Conservation (phyloP, 441 rosid genomes). For the Euphorbia celastroides region DNA sequence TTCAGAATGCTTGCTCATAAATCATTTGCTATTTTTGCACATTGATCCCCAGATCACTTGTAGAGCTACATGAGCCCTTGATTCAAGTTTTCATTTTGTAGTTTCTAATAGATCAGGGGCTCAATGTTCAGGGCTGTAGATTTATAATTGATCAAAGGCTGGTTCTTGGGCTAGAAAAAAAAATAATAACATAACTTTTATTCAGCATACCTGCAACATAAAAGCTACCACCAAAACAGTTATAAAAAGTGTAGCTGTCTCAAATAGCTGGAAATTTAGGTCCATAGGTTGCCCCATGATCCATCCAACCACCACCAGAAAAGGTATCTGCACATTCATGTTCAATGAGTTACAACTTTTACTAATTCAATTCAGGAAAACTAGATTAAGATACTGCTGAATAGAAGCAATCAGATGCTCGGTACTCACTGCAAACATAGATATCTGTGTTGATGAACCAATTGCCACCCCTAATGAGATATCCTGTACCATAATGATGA, state of each 20-base stretch:
- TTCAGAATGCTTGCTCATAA: too few species aligned
- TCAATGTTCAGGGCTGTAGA: neutral
- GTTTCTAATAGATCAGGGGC: neutral
- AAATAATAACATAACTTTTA: neutral
- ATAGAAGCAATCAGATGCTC: too few species aligned
- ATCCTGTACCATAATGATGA: conserved; percentile 47
- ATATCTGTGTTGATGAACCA: conserved; percentile 89
- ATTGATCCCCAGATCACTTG: neutral
- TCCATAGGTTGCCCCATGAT: conserved; percentile 76
- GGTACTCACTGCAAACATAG: conserved; percentile 85
- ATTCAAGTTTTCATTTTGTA: neutral
- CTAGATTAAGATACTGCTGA: too few species aligned
- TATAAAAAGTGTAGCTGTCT: conserved; percentile 80
- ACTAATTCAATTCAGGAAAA: neutral
- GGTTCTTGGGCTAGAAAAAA: neutral
- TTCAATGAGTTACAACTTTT: neutral
- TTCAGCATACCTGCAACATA: conserved; percentile 58
- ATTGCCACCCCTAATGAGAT: conserved; percentile 90
- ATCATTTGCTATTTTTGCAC: neutral
- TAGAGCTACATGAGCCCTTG: neutral
- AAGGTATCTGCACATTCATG: conserved; percentile 54
- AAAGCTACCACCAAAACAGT: conserved; percentile 86
- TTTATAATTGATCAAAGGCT: neutral
- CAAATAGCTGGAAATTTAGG: conserved; percentile 83
- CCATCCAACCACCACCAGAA: conserved; percentile 86